These are phyloP conservation scores for Paraconiothyrium sp. DNA, from an alignment of 2,329 filamentous ascomycete species.

Conservation along the genomic window DNA sequence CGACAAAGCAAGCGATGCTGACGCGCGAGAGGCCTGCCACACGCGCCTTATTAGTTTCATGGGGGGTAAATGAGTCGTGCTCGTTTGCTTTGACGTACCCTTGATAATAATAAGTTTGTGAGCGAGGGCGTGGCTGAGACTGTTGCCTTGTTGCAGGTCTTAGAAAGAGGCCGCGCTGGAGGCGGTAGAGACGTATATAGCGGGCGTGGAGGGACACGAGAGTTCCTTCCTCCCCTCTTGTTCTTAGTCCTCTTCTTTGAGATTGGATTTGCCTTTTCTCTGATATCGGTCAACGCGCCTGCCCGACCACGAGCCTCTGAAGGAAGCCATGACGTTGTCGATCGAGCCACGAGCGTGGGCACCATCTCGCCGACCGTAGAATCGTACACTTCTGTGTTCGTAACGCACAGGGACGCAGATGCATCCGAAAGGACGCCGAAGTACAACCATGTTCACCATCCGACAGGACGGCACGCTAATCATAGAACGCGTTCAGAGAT, in stretches of 20 bases:
- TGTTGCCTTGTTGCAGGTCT: conserved; percentile 30
- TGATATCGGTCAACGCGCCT: not conserved
- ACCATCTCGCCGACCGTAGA: not conserved
- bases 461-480: not conserved
- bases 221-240: not conserved
- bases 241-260: not conserved
- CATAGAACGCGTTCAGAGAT: not conserved
- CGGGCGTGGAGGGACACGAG: conserved; percentile 3
- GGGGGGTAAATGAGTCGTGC: not conserved
- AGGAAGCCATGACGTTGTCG: not conserved
- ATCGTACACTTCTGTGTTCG: not conserved
- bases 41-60: conserved; percentile 3
- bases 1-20: conserved; percentile 2
- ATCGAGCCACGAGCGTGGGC: not conserved
- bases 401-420: not conserved
- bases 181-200: conserved; percentile 24
- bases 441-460: not conserved
- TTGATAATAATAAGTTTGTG: conserved; percentile 11
- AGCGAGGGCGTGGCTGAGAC: conserved; percentile 22
- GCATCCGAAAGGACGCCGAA: not conserved
- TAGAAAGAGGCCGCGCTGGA: conserved; percentile 16
- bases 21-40: conserved; percentile 12
- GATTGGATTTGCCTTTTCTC: not conserved
- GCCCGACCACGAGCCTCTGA: not conserved
- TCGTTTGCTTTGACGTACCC: conserved; percentile 1